Conservation (phyloP, 495 filamentous ascomycete genomes). For the Cercophora samala region DNA sequence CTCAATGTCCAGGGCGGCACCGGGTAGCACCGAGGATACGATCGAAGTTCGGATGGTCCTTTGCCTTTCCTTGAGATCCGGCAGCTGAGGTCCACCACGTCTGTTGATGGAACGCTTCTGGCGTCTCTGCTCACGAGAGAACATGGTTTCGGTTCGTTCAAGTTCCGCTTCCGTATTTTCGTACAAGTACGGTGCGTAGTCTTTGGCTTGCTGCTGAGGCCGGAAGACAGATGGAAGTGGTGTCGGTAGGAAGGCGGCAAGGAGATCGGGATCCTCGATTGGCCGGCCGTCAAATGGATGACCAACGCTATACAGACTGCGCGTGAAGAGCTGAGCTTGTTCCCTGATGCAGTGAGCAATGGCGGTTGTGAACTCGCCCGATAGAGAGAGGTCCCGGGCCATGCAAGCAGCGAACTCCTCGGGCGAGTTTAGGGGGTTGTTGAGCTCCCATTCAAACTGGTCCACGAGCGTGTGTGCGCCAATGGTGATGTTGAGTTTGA, state of each 20-base stretch:
- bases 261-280: conserved; percentile 85
- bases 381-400: conserved; percentile 85
- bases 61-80: conserved; percentile 92
- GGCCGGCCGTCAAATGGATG: conserved; percentile 94
- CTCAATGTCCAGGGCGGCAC: conserved; percentile 73
- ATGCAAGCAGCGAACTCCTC: conserved; percentile 90
- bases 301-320: conserved; percentile 85
- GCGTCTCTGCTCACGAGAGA: conserved; percentile 85
- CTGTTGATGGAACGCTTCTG: conserved; percentile 95
- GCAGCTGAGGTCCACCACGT: conserved; percentile 87
- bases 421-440: conserved; percentile 86
- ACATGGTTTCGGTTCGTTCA: conserved; percentile 85
- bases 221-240: conserved; percentile 80
- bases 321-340: conserved; percentile 88
- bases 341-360: conserved; percentile 97
- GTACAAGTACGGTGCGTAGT: conserved; percentile 88
- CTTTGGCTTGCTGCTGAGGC: conserved; percentile 84
- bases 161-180: conserved; percentile 89
- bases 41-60: conserved; percentile 86
- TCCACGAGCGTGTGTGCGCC: conserved; percentile 91
- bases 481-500: conserved; percentile 97
- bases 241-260: conserved; percentile 78
- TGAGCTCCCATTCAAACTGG: conserved; percentile 99
- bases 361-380: conserved; percentile 93
- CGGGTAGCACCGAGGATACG: conserved; percentile 86